phyloP scores from a whole-genome alignment of 2,329 filamentous ascomycete genomes.

The Aureobasidium melanogenum region DNA sequence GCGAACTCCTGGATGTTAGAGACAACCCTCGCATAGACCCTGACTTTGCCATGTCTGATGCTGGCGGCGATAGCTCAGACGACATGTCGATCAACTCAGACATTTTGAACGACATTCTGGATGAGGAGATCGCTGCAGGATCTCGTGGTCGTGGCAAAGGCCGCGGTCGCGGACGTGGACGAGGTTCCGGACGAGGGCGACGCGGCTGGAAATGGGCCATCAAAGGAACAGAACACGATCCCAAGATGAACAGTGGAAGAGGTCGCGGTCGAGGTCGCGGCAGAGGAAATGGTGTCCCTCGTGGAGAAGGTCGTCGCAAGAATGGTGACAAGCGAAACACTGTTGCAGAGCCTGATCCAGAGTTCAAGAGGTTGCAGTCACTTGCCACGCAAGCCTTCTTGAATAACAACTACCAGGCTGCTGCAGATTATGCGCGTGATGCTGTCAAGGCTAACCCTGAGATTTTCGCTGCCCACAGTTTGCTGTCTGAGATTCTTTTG shows the following conservation, averaged over 20 bases:
- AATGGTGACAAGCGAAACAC: conserved; percentile 36
- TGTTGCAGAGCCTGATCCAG: conserved; percentile 54
- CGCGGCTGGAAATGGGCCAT: conserved; percentile 25
- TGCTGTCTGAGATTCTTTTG: conserved; percentile 51
- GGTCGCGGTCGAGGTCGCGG: conserved; percentile 10
- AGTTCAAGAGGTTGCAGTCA: conserved; percentile 60
- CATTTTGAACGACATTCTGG: conserved; percentile 11
- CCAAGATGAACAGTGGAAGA: background rate
- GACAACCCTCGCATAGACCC: conserved; percentile 25
- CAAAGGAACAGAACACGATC: conserved; percentile 27
- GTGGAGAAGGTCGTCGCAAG: conserved; percentile 15
- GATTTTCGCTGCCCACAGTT: conserved; percentile 52
- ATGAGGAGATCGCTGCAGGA: conserved; percentile 3
- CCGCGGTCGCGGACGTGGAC: conserved; percentile 13
- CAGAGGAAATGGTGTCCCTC: conserved; percentile 11
- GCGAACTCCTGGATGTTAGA: conserved; percentile 22
- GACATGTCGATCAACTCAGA: conserved; percentile 13
- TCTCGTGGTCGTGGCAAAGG: conserved; percentile 14
- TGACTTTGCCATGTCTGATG: conserved; percentile 29
- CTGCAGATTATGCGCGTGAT: conserved; percentile 42
- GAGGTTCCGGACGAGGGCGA: conserved; percentile 17
- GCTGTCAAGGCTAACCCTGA: conserved; percentile 52
- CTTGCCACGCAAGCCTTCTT: conserved; percentile 62
- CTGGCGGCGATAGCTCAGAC: conserved; percentile 15
- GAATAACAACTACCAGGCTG: conserved; percentile 50